Evolutionary conservation across 1,139 yeast species (phyloP), one percentile per base, ranked within the genome.

Genomic region (Hemisphaericaspora xylanilytica): DNA sequence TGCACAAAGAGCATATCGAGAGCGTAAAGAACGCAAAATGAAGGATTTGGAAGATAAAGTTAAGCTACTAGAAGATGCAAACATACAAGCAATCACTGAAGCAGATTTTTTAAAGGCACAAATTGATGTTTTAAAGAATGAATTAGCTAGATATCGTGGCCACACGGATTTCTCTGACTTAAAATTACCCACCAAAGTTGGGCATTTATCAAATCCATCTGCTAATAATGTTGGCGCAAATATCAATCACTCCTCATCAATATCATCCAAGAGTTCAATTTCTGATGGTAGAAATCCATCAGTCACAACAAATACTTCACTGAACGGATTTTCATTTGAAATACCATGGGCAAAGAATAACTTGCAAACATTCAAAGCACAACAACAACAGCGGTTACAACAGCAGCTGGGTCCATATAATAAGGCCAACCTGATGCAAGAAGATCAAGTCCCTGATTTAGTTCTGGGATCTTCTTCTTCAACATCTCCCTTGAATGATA

Each of bases 1-100:
- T 6, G 98, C 98, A 15, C 98, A 92, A 63, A 73, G 97, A 41
- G 97, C 97, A 8, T 92, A 89, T 62, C 73, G 98, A 45, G 97
- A 92, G 61, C 78, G 98, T 47, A 92, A 92, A 61, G 97, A 92
- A 59, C 74, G 74, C 41, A 88, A 85, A 55, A 76, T 92, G 81
- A 78, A 81, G 55, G 96, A 89, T 46, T 71, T 92, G 45, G 97
- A 90, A 58, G 83, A 81, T 40, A 81, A 85, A 50, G 95, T 90
- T 14, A 63, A 71, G 42, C 62, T 66, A 44, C 71, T 90, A 48
- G 96, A 90, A 61, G 76, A 75, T 46, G 85, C 82, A 50, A 83
- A 83, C 47, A 67, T 78, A 41, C 70, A 73, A 52, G 76, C 84
- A 42, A 69, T 70, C 45, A 71, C 85, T 20, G 96, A 89, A 56